Evolutionary conservation across 805 yeast species (phyloP).

Genomic region (Osmozyma mogii): DNA sequence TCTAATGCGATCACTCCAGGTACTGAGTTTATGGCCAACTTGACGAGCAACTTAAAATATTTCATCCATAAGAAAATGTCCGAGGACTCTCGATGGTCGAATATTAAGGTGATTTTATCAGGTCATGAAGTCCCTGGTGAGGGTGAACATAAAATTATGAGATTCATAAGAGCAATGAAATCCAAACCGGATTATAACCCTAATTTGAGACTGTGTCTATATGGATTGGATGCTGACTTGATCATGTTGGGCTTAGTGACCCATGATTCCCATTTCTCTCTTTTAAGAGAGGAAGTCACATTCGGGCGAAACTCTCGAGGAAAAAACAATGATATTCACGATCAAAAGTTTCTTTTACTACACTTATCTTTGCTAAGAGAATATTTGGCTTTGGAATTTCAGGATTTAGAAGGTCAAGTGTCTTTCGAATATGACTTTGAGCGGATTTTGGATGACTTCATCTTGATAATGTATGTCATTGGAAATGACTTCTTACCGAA

Average conservation of each 20-base stretch:
- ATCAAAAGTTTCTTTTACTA: conserved; percentile 73
- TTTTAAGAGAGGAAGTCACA: conserved; percentile 89
- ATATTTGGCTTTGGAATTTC: conserved; percentile 80
- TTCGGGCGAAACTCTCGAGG: conserved; percentile 54
- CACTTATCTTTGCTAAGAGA: conserved; percentile 88
- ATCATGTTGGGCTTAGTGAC: conserved; percentile 87
- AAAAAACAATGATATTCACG: conserved; percentile 45
- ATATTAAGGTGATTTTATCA: conserved; percentile 65
- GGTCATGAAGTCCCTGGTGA: conserved; percentile 98
- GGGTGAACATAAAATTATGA: conserved; percentile 98
- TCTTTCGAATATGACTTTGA: conserved; percentile 77
- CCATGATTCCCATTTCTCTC: conserved; percentile 93
- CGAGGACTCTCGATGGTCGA: conserved; percentile 81
- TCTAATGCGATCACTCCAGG: conserved; percentile 95
- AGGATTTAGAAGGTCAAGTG: conserved; percentile 55
- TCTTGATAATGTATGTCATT: conserved; percentile 84
- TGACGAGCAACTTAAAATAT: conserved; percentile 74
- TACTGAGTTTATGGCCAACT: conserved; percentile 89
- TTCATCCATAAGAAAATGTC: conserved; percentile 83
- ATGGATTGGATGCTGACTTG: conserved; percentile 94
- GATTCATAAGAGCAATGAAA: conserved; percentile 71
- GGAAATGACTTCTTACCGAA: conserved; percentile 98
- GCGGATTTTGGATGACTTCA: conserved; percentile 83
- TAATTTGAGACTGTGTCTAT: conserved; percentile 85
- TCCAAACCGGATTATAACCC: conserved; percentile 68